Conservation (phyloP, 2,329 filamentous ascomycete genomes). For the Xylaria sp. region DNA sequence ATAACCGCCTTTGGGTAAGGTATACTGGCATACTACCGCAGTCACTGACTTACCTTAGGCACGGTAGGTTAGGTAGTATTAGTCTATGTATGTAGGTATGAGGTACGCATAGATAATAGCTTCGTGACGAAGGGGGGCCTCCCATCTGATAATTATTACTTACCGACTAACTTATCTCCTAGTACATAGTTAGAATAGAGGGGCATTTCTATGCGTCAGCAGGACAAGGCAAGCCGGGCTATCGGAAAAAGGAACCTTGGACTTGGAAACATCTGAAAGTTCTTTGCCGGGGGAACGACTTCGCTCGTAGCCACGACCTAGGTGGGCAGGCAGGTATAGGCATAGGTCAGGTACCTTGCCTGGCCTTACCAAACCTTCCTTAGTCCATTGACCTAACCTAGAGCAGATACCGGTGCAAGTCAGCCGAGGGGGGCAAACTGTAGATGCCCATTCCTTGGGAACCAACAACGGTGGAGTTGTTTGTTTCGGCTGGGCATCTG, state of each 20-base stretch:
- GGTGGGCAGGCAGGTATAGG: not conserved
- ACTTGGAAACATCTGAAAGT: conserved; percentile 3
- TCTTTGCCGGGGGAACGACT: not conserved
- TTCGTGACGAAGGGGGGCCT: conserved; percentile 4
- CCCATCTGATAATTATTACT: conserved; percentile 7
- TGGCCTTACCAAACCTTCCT: not conserved
- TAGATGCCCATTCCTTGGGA: too few species aligned
- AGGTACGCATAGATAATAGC: not conserved
- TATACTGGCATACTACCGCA: not conserved
- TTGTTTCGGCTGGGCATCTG: conserved; percentile 27
- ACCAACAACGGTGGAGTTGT: conserved; percentile 21
- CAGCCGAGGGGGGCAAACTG: conserved; percentile 31
- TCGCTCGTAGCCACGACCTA: not conserved
- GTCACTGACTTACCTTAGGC: too few species aligned
- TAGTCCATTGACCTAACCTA: not conserved
- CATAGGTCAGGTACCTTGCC: not conserved
- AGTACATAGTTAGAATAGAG: not conserved
- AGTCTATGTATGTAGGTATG: too few species aligned
- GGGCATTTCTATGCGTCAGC: conserved; percentile 19
- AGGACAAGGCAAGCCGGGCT: conserved; percentile 25
- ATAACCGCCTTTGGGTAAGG: not conserved
- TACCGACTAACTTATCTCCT: not conserved
- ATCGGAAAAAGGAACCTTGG: conserved; percentile 22
- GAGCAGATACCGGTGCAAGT: conserved; percentile 15
- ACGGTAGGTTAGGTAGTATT: not conserved